A percentile compares a stretch with the other conserved stretches of the same genome.
Conservation (phyloP, 169 alveolate species). For the Haemoproteus tartakovskyi region DNA sequence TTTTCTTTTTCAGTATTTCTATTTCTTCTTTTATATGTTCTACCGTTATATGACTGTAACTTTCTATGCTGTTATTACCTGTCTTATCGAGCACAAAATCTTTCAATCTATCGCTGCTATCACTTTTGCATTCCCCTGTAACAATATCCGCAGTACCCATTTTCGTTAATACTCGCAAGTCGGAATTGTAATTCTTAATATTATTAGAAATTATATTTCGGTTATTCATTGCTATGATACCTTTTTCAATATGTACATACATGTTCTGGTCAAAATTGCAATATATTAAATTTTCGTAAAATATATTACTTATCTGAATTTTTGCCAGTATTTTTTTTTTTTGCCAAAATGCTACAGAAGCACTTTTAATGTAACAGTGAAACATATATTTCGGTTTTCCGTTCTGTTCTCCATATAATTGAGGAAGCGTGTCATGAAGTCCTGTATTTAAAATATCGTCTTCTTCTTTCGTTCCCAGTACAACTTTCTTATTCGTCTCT, state of each 20-base stretch:
- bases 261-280: conserved; percentile 55
- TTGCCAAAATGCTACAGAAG: conserved; percentile 62
- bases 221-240: conserved; percentile 46
- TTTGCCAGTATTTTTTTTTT: conserved; percentile 45
- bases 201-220: conserved; percentile 56
- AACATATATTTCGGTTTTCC: conserved; percentile 68
- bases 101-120: too few relatives aligned
- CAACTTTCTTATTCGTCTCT: not conserved
- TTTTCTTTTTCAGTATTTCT: conserved; percentile 37
- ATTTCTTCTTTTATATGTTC: conserved; percentile 41
- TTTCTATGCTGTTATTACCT: conserved; percentile 26
- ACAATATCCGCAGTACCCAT: not conserved
- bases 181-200: conserved; percentile 54
- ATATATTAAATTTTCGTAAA: conserved; percentile 50
- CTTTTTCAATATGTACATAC: conserved; percentile 62
- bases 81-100: too few relatives aligned
- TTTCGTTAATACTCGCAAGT: not conserved
- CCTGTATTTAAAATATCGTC: conserved; percentile 30
- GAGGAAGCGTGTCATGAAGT: conserved; percentile 6
- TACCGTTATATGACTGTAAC: conserved; percentile 24
- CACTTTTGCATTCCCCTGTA: not conserved
- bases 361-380: conserved; percentile 65
- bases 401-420: conserved; percentile 52
- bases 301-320: conserved; percentile 62
- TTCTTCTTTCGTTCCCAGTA: not conserved